A percentile compares a stretch with the other conserved stretches of the same genome.
These are phyloP conservation scores for Chlamydomonas eustigma DNA, from an alignment of 139 green algal genomes.

Conservation along the genomic window DNA sequence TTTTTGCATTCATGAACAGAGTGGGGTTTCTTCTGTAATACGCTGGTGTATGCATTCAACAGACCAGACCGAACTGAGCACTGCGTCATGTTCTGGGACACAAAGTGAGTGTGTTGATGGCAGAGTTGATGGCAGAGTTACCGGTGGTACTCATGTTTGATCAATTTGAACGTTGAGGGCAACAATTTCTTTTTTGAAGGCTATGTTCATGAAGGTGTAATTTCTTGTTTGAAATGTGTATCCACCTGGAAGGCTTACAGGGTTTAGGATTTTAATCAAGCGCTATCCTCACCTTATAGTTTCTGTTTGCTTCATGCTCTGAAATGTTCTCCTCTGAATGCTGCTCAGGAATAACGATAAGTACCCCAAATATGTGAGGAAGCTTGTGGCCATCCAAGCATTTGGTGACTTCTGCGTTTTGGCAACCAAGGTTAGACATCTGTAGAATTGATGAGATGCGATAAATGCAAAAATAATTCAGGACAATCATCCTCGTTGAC, in stretches of 20 bases:
- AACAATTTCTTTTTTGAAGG: too few species aligned
- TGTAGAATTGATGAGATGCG: too few species aligned
- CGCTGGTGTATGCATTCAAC: constrained; percentile 73
- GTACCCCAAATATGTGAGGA: constrained; percentile 70
- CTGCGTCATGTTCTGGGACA: constrained; percentile 80
- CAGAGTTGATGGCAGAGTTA: neutral
- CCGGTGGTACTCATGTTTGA: neutral
- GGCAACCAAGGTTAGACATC: constrained; percentile 50
- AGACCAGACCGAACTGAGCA: constrained; percentile 59
- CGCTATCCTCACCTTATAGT: too few species aligned
- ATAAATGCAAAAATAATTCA: too few species aligned
- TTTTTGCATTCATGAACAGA: too few species aligned
- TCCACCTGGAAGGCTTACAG: neutral
- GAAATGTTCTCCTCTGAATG: too few species aligned
- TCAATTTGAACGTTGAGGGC: too few species aligned
- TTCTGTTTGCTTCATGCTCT: too few species aligned
- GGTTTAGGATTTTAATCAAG: too few species aligned
- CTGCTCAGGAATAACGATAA: constrained; percentile 43
- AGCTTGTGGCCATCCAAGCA: constrained; percentile 55
- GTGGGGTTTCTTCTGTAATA: constrained; percentile 75
- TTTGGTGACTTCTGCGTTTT: constrained; percentile 57
- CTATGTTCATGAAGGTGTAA: neutral
- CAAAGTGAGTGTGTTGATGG: constrained; percentile 26
- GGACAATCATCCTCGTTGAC: too few species aligned
- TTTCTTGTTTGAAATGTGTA: neutral